Evolutionary conservation across 352 stramenopile species (phyloP).

Genomic region (Globisporangium spiculum): DNA sequence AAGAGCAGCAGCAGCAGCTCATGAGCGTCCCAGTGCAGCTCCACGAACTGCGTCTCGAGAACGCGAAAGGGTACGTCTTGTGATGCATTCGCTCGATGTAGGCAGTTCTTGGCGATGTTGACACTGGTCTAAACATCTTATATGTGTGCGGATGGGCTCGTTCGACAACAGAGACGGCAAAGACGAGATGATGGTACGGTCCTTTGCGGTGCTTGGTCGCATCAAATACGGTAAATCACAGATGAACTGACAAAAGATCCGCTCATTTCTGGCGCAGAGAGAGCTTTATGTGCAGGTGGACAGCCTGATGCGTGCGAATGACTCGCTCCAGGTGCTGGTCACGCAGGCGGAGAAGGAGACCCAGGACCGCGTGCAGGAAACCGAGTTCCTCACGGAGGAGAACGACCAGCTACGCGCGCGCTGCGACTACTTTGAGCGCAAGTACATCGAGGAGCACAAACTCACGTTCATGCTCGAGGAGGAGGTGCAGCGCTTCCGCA

Average conservation of each 20-base stretch:
- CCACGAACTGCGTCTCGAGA: constrained; percentile 58
- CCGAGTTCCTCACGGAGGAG: constrained; percentile 73
- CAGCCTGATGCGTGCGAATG: constrained; percentile 51
- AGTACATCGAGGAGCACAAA: constrained; percentile 72
- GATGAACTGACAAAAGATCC: not conserved
- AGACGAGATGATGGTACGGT: constrained; percentile 56
- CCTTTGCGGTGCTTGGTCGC: not conserved
- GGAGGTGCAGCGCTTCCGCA: constrained; percentile 55
- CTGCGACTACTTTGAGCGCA: constrained; percentile 53
- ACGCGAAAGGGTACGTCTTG: constrained; percentile 37
- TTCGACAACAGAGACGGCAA: constrained; percentile 29
- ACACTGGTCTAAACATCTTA: constrained; percentile 6
- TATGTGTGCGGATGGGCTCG: constrained; percentile 2
- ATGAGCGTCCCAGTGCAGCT: constrained; percentile 67
- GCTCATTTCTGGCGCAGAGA: constrained; percentile 25
- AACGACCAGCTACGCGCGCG: constrained; percentile 72
- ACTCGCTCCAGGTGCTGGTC: constrained; percentile 63
- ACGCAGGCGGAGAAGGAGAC: constrained; percentile 60
- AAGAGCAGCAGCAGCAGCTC: constrained; percentile 77
- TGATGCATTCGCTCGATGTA: not conserved
- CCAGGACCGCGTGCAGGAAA: constrained; percentile 58
- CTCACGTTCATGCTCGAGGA: constrained; percentile 59
- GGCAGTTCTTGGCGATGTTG: not conserved
- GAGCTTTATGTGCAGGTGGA: constrained; percentile 62
- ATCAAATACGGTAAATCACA: not conserved